Base-by-base conservation (phyloP, 73 alveolate genomes). In the Paramecium primaurelia region DNA sequence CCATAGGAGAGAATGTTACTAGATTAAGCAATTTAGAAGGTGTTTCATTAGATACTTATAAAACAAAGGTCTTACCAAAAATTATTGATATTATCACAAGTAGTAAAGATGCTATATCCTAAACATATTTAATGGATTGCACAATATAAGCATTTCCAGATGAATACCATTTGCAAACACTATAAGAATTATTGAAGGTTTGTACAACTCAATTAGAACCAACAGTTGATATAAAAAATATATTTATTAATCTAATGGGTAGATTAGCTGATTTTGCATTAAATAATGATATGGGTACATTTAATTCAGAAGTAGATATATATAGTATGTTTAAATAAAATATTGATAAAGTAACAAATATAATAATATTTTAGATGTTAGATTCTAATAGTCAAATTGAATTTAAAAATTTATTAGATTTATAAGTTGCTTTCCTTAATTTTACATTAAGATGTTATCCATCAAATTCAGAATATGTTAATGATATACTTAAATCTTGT, bases 101-200 rank as follows among this genome's bases (percentile, higher is more conserved):
- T 25, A 95, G 99, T 86, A 98, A 97, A 60, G 99, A 98, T 94
- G 92, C 96, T 30, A 96, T 98, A 83, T 96, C 99, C 38, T 97
- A 98, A 94, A 96, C 96, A 92, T 98, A 98, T 88, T 95, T 98
- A 47, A 98, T 98, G 98, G 99, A 98, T 92, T 98, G 99, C 92
- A 95, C 96, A 42, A 98, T 98, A 68, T 96, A 97, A 85, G 99
- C 98, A 25, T 98, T 98, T 94, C 99, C 99, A 28, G 99, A 98
- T 95, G 99, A 97, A 47, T 98, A 96, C 90, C 99, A 98, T 80
- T 93, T 98, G 86, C 93, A 95, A 34, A 96, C 99, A 11, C 95
- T 98, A 92, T 98, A 97, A 71, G 94, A 89, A 30, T 93, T 98
- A 16, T 77, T 98, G 18, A 98, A 97, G 77, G 94, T 98, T 36